A percentile compares a stretch with the other conserved stretches of the same genome.
These are phyloP conservation scores for Gnaphalium uliginosum DNA, from an alignment of 129 eudicot genomes.

Conservation along the genomic window DNA sequence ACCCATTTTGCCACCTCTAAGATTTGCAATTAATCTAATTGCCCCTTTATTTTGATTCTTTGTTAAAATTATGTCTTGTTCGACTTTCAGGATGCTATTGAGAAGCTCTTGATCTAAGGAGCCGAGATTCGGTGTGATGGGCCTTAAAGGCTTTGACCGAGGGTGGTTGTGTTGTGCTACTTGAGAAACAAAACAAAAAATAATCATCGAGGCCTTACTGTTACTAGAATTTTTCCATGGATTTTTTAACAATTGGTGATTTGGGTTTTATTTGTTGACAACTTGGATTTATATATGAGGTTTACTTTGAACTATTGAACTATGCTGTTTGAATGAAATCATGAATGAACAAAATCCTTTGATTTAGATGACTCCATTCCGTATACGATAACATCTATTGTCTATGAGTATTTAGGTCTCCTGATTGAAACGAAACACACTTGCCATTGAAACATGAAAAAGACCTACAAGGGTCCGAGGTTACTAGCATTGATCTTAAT, in stretches of 20 bases:
- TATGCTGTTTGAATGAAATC: background rate
- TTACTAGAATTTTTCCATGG: background rate
- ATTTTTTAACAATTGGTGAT: background rate
- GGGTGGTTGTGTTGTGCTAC: slow-evolving; percentile 3
- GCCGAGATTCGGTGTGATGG: slow-evolving; percentile 22
- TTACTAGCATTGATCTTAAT: too few relatives aligned
- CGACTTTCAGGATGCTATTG: slow-evolving; percentile 46
- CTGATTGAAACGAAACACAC: background rate
- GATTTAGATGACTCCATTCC: background rate
- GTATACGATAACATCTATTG: background rate
- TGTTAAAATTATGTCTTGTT: background rate
- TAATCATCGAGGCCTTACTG: background rate
- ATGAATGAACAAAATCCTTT: background rate
- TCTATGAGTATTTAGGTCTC: background rate
- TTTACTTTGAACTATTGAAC: too few relatives aligned
- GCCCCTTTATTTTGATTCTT: background rate
- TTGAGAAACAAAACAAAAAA: background rate
- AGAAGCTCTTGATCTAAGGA: slow-evolving; percentile 49
- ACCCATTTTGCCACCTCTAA: background rate
- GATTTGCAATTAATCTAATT: background rate
- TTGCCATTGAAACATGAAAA: background rate
- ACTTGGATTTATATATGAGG: too few relatives aligned
- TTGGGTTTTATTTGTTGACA: background rate
- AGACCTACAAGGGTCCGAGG: too few relatives aligned
- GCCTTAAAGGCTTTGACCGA: slow-evolving; percentile 35